phyloP scores from a whole-genome alignment of 306 rosid genomes.

The Fagus sylvatica region DNA sequence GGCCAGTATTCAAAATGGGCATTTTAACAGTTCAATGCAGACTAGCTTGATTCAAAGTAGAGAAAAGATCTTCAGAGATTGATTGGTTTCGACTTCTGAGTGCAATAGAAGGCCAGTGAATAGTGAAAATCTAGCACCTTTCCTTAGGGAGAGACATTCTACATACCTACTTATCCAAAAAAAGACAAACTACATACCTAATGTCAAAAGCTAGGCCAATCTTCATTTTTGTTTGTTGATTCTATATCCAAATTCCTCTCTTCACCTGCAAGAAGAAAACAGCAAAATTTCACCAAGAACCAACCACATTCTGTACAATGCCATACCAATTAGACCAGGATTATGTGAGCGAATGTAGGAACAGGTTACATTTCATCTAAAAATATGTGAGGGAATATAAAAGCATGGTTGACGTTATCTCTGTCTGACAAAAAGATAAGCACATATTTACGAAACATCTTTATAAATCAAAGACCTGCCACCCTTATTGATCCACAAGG shows the following conservation, averaged over 20 bases:
- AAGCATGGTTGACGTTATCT: not conserved
- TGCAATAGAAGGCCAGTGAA: not conserved
- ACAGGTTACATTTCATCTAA: not conserved
- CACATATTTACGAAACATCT: not conserved
- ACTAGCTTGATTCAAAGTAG: not conserved
- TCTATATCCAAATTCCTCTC: not conserved
- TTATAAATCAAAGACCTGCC: not conserved
- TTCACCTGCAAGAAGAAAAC: slow-evolving; percentile 2
- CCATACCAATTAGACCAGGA: not conserved
- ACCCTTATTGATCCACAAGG: not conserved
- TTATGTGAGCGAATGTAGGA: not conserved
- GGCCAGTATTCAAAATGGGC: no score
- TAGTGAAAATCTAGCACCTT: not conserved
- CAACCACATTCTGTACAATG: not conserved
- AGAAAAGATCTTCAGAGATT: not conserved
- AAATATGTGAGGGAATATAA: no score
- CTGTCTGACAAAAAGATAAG: not conserved
- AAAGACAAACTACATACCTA: not conserved
- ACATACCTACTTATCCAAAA: not conserved
- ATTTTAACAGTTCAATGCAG: no score
- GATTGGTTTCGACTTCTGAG: not conserved
- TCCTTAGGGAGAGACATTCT: not conserved
- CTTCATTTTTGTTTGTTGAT: not conserved
- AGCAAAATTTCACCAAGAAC: not conserved
- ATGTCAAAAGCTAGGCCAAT: not conserved